phyloP scores from a whole-genome alignment of 305 asterid species.

The Fraxinus albicans region DNA sequence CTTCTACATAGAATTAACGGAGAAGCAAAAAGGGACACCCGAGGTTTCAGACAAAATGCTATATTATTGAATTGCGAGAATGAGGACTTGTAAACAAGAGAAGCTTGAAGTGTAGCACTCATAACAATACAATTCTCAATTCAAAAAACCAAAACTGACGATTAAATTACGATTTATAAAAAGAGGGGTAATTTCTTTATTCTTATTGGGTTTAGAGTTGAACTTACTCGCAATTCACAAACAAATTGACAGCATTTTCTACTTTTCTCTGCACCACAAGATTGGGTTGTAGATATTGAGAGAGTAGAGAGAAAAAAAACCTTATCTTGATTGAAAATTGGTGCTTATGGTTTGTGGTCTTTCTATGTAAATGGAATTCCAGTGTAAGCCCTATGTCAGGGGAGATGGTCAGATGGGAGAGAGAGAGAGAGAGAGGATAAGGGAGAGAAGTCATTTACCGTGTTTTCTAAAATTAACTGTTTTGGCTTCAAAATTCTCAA shows the following conservation, averaged over 20 bases:
- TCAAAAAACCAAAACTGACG: background rate
- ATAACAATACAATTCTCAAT: slow-evolving; percentile 23
- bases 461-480: too few species aligned
- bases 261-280: background rate
- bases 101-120: slow-evolving; percentile 63
- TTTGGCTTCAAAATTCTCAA: too few species aligned
- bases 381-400: too few species aligned
- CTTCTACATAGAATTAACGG: slow-evolving; percentile 21
- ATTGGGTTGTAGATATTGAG: background rate
- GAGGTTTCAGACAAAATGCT: slow-evolving; percentile 28
- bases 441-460: too few species aligned
- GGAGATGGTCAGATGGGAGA: too few species aligned
- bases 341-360: slow-evolving; percentile 31
- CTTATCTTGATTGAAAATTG: slow-evolving; percentile 25
- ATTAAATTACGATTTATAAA: background rate
- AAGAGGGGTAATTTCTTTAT: background rate
- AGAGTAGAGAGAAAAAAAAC: slow-evolving; percentile 20
- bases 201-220: background rate
- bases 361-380: background rate
- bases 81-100: slow-evolving; percentile 48
- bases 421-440: too few species aligned
- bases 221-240: background rate
- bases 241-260: background rate
- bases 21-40: slow-evolving; percentile 12
- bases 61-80: slow-evolving; percentile 37